Base-by-base conservation (phyloP, 208 protist genomes). In the Leishmania major region DNA sequence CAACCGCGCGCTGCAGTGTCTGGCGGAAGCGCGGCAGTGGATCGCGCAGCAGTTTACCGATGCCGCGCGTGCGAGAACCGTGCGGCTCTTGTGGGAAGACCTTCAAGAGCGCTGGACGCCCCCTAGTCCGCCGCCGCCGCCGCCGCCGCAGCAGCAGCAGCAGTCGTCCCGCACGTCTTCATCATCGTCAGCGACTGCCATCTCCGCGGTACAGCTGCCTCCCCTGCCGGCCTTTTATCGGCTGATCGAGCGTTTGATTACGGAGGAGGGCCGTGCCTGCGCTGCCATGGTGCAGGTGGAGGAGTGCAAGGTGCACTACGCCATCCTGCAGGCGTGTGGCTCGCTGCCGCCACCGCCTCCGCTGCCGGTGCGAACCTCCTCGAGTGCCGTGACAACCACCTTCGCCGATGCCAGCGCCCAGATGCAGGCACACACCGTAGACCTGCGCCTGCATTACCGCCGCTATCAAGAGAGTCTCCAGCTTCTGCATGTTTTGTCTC, bases 231-330 rank as follows among this genome's bases (percentile, higher is more conserved):
- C 2, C n/a, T 83, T 84, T n/a, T 57, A 81, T 15, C 37, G 8
- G 13, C 17, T 88, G 7, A 74, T 89, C 53, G 43, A 25, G n/a
- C 69, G 66, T 22, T 53, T 72, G 2, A 77, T 82, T 37, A 17
- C 53, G 13, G 57, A 60, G 45, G 90, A 94, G 80, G 31, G 62
- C 13, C 76, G 80, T 53, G 88, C 81, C 57, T 94, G 90, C 69
- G 83, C 85, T 55, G 70, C 83, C 5, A 85, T 89, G 66, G 69
- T 94, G 1, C 75, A 75, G 13, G 80, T 85, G 72, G 90, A 94
- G 78, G 73, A 89, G 31, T 94, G 90, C 71, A 84, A 83, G 25
- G 81, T 92, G 55, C 87, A 92, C 75, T 86, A 89, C 71, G 74
- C 87, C 3, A 83, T 92, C 57, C 62, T 82, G 19, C 85, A 79